Base-by-base conservation (phyloP, 371 early-diverging fungal species). In the Astathelohania contejeani region DNA sequence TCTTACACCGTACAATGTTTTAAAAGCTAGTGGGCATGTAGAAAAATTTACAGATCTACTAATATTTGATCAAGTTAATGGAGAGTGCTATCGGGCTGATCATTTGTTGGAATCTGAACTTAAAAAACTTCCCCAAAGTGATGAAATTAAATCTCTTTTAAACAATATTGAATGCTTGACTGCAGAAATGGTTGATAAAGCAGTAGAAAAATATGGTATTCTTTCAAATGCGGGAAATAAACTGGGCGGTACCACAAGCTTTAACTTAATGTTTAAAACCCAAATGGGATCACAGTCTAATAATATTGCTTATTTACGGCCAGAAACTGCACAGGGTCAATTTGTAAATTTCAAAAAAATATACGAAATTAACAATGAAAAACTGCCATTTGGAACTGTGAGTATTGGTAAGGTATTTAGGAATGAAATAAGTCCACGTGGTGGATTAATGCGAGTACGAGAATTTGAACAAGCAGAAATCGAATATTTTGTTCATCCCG, bases 381-480 rank as follows among this genome's bases (percentile, higher is more conserved):
- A 83, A 69, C 84, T 98, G 84, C 99, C 99, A 22, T 96, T 98
- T 77, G 96, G 92, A 24, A 90, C 92, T 50, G 90, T 92, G 47
- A 83, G 84, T 62, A 87, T 98, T 39, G 99, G 99, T 65, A 88
- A 88, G 60, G 85, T 89, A 26, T 96, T 96, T 83, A 81, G 99
- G 67, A 98, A 98, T 73, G 99, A 98, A 74, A 98, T 98, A 58
- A 86, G 90, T 46, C 97, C 99, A 47, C 82, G 96, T 44, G 80
- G 84, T 49, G 96, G 96, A 60, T 79, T 98, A 19, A 78, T 96
- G 58, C 83, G 99, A 63, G 93, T 95, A 45, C 82, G 87, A 69
- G 97, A 97, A 75, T 95, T 96, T 76, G 86, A 88, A 20, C 93
- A 94, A 93, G 94, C 94, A 19, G 99, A 98, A 75, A 88, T 98